Conservation (phyloP, 805 yeast species). For the Millerozyma acaciae region DNA sequence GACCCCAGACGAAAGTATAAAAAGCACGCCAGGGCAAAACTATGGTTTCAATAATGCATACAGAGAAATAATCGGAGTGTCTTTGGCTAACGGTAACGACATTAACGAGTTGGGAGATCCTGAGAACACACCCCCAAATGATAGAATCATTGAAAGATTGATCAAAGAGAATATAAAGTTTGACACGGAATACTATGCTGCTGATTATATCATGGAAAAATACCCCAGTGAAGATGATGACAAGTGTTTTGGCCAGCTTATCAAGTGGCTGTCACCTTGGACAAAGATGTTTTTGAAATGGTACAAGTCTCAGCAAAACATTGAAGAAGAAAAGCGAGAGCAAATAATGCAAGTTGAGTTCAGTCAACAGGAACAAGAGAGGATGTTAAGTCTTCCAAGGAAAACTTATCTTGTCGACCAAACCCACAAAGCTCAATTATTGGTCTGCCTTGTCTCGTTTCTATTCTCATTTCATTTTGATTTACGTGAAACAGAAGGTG, state of each 20-base stretch:
- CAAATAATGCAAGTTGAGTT: slow-evolving; percentile 47
- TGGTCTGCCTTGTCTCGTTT: slow-evolving; percentile 60
- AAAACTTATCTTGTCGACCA: slow-evolving; percentile 55
- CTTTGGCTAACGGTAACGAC: slow-evolving; percentile 81
- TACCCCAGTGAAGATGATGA: slow-evolving; percentile 51
- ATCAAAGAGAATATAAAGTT: slow-evolving; percentile 68
- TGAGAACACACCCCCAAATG: slow-evolving; percentile 56
- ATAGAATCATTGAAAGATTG: slow-evolving; percentile 63
- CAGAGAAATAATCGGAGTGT: slow-evolving; percentile 55
- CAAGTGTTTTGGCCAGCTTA: slow-evolving; percentile 37
- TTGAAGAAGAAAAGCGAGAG: slow-evolving; percentile 19
- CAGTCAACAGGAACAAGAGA: slow-evolving; percentile 57
- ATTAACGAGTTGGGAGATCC: slow-evolving; percentile 85
- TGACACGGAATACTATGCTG: slow-evolving; percentile 84
- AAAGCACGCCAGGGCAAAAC: slow-evolving; percentile 10
- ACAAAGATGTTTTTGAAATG: slow-evolving; percentile 43
- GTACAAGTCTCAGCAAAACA: slow-evolving; percentile 36
- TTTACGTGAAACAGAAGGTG: slow-evolving; percentile 65
- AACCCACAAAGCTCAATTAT: slow-evolving; percentile 45
- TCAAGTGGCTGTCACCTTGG: slow-evolving; percentile 52
- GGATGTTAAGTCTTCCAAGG: slow-evolving; percentile 66
- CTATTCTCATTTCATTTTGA: slow-evolving; percentile 77
- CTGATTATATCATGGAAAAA: slow-evolving; percentile 67
- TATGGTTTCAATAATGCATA: slow-evolving; percentile 84
- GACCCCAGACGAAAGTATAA: slow-evolving; percentile 18